A percentile compares a stretch with the other conserved stretches of the same genome.
These are phyloP conservation scores for Paxillus ammoniavirescens DNA, from an alignment of 768 basidiomycete species.

Conservation along the genomic window DNA sequence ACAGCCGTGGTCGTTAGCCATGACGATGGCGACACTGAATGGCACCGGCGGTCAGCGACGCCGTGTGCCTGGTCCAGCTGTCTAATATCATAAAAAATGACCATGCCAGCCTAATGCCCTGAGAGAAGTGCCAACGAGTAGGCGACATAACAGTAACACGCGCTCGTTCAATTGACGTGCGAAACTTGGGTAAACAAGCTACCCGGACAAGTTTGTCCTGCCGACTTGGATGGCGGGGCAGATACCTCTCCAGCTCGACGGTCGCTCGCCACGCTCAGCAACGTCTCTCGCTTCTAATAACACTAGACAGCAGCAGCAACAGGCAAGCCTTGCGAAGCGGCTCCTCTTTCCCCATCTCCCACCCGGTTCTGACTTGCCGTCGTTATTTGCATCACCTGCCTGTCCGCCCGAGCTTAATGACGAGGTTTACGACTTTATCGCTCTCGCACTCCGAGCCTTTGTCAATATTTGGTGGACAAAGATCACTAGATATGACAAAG, in stretches of 20 bases:
- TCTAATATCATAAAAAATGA: neutral
- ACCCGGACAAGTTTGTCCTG: neutral
- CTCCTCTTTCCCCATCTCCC: constrained; percentile 61
- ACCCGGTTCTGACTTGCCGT: constrained; percentile 46
- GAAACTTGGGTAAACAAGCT: neutral
- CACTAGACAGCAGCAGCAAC: constrained; percentile 22
- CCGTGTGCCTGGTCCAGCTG: neutral
- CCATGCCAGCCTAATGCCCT: no score
- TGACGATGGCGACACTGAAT: neutral
- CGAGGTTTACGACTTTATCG: constrained; percentile 67
- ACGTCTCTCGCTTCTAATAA: constrained; percentile 21
- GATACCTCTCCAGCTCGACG: constrained; percentile 1
- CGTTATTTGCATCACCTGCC: constrained; percentile 46
- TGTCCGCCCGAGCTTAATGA: constrained; percentile 56
- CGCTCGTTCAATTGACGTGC: neutral
- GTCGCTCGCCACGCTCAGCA: constrained; percentile 21
- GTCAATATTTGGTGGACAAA: constrained; percentile 87
- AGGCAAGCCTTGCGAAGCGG: constrained; percentile 47
- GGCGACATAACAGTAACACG: neutral
- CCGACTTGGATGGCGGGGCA: constrained; percentile 3
- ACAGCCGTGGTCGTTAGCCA: neutral
- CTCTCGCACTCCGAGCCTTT: constrained; percentile 74
- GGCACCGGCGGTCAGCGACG: neutral
- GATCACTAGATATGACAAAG: constrained; percentile 79
- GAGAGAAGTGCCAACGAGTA: no score